Percentiles rank a stretch among this genome's conserved stretches.
Conservation (phyloP, 2,329 filamentous ascomycete genomes). For the Pseudogymnoascus sp. region DNA sequence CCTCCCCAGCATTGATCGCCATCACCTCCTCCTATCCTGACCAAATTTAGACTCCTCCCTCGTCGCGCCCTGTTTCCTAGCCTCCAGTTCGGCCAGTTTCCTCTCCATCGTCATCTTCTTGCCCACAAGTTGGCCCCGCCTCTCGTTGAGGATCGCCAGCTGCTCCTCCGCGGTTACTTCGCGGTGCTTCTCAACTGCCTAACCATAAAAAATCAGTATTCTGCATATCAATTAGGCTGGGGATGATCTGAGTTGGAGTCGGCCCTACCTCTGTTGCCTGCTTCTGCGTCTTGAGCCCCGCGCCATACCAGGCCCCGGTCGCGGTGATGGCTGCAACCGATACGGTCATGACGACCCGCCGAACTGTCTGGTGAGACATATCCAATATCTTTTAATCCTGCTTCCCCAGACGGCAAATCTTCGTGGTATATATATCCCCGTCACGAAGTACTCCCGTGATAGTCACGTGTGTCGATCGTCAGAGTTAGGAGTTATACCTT, state of each 20-base stretch:
- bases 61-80: conserved; percentile 32
- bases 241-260: neutral
- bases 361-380: conserved; percentile 28
- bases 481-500: neutral
- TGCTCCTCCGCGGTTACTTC: conserved; percentile 45
- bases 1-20: neutral
- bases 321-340: conserved; percentile 48
- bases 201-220: conserved; percentile 7
- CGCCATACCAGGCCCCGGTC: conserved; percentile 50
- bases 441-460: neutral
- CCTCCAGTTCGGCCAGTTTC: conserved; percentile 45
- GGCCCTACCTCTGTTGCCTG: conserved; percentile 41
- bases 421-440: neutral
- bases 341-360: conserved; percentile 44
- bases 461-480: neutral
- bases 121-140: conserved; percentile 39
- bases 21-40: conserved; percentile 25
- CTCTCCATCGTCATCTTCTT: conserved; percentile 46
- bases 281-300: conserved; percentile 45
- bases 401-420: neutral
- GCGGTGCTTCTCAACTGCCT: conserved; percentile 38
- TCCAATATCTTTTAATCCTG: neutral
- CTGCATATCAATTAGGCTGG: neutral
- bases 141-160: conserved; percentile 43
- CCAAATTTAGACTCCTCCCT: conserved; percentile 29